Base-by-base conservation (phyloP, 768 basidiomycete genomes). In the Lentinus tigrinus region DNA sequence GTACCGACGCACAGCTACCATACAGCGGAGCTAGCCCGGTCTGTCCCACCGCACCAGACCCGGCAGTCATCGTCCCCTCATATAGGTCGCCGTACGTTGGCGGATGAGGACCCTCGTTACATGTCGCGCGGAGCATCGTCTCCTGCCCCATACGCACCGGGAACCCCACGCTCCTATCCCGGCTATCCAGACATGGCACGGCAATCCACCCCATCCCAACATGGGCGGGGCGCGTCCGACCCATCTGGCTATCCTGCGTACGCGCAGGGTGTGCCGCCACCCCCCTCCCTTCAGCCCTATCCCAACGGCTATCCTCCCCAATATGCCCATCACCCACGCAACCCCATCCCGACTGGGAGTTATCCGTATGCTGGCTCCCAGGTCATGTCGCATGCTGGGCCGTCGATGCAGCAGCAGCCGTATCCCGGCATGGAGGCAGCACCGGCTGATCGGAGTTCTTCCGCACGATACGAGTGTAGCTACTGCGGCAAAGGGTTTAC, bases 401-500 rank as follows among this genome's bases (percentile, higher is more conserved):
- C 56, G 5, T 43, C 52, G 36, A 43, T 60, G 44, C 47, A 56
- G 24, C 54, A 59, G 51, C 58, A 54, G 52, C 53, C 54, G 16
- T 55, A 57, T 40, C 42, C 61, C 4, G 50, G 51, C 24, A 40
- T 47, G 34, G 67, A 67, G 14, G 21, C 61, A 26, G 47, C 52
- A n/a, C 37, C 50, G n/a, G 36, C 60, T n/a, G 70, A 67, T 44
- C 60, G 66, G 53, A 44, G 62, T 21, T 51, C 63, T 24, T 73
- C 80, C 52, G 72, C 78, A 54, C 88, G 86, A 72, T 91, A 92
- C 66, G 88, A 90, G 63, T 93, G 90, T 66, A 73, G 70, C 31
- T 90, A 88, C 71, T 93, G 90, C 69, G 85, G 86, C 27, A 93
- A 92, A 69, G 84, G 85, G 19, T 93, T 93, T 73, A 91, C 82